These are phyloP conservation scores for Bonia amplexicaulis DNA, from an alignment of 176 grass and related monocot species.

Conservation along the genomic window DNA sequence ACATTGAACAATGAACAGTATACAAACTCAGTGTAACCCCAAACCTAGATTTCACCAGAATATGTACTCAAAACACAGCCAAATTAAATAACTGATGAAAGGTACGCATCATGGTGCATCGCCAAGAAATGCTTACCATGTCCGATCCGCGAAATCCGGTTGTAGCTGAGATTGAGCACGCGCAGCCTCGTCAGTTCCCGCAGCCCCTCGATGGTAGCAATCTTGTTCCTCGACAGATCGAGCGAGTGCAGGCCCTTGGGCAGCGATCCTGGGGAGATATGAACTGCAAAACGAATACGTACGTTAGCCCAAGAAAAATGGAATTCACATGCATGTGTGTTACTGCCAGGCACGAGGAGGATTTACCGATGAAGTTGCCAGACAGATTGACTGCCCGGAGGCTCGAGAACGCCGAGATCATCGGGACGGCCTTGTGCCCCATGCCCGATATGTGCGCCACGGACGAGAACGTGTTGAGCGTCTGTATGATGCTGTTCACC, in stretches of 20 bases:
- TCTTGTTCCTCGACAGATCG: slow-evolving; percentile 92
- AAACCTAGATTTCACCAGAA: neutral
- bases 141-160: slow-evolving; percentile 76
- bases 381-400: slow-evolving; percentile 85
- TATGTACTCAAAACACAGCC: neutral
- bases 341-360: neutral
- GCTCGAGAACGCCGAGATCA: slow-evolving; percentile 62
- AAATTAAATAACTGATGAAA: neutral
- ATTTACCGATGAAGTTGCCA: slow-evolving; percentile 79
- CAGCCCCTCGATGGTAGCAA: slow-evolving; percentile 64
- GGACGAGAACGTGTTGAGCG: slow-evolving; percentile 52
- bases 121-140: slow-evolving; percentile 49
- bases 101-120: neutral
- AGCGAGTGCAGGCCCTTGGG: slow-evolving; percentile 75
- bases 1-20: slow-evolving; percentile 15
- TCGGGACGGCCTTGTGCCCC: slow-evolving; percentile 62
- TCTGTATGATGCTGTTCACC: slow-evolving; percentile 54
- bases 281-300: slow-evolving; percentile 30
- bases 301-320: neutral
- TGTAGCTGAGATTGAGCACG: slow-evolving; percentile 88
- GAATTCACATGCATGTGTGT: neutral
- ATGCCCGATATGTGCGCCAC: slow-evolving; percentile 76
- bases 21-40: neutral
- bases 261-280: slow-evolving; percentile 54
- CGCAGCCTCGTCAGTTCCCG: slow-evolving; percentile 80